phyloP scores from a whole-genome alignment of 2,329 filamentous ascomycete species.

The Pseudogymnoascus sp. region DNA sequence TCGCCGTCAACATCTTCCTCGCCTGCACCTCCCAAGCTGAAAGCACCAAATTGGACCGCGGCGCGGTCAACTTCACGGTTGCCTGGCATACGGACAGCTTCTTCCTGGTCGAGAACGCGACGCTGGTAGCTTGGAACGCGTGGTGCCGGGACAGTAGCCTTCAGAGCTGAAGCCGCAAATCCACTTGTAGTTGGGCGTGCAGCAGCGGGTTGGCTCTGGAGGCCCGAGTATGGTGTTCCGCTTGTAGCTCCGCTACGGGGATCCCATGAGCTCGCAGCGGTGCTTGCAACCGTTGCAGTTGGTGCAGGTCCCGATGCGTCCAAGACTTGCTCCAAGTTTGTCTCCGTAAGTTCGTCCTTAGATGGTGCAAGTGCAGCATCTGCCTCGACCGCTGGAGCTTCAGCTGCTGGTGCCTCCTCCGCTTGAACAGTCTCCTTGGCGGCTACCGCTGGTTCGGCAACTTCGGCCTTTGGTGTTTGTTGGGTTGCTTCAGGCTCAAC shows the following conservation, averaged over 20 bases:
- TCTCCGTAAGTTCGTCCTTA: slow-evolving; percentile 79
- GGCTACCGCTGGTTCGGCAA: slow-evolving; percentile 33
- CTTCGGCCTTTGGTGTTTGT: slow-evolving; percentile 24
- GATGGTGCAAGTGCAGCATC: slow-evolving; percentile 58
- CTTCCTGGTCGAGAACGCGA: slow-evolving; percentile 86
- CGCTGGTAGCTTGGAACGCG: slow-evolving; percentile 78
- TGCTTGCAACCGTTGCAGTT: slow-evolving; percentile 82
- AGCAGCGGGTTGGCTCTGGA: slow-evolving; percentile 55
- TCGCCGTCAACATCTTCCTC: slow-evolving; percentile 91
- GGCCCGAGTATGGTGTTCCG: slow-evolving; percentile 58
- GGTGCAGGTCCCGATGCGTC: slow-evolving; percentile 71
- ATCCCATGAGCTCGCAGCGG: slow-evolving; percentile 79
- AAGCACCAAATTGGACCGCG: slow-evolving; percentile 92
- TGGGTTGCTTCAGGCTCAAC: slow-evolving; percentile 39
- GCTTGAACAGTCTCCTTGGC: neutral
- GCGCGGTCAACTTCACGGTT: slow-evolving; percentile 91
- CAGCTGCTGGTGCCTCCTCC: slow-evolving; percentile 15
- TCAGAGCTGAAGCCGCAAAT: slow-evolving; percentile 73
- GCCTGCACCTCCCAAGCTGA: slow-evolving; percentile 71
- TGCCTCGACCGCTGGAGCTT: slow-evolving; percentile 25
- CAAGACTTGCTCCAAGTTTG: slow-evolving; percentile 84
- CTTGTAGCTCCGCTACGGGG: slow-evolving; percentile 53
- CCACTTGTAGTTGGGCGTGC: slow-evolving; percentile 58
- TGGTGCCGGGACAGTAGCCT: slow-evolving; percentile 56
- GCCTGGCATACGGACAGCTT: slow-evolving; percentile 95